phyloP scores from a whole-genome alignment of 2,329 filamentous ascomycete species.

The Leptodontidium sp. region DNA sequence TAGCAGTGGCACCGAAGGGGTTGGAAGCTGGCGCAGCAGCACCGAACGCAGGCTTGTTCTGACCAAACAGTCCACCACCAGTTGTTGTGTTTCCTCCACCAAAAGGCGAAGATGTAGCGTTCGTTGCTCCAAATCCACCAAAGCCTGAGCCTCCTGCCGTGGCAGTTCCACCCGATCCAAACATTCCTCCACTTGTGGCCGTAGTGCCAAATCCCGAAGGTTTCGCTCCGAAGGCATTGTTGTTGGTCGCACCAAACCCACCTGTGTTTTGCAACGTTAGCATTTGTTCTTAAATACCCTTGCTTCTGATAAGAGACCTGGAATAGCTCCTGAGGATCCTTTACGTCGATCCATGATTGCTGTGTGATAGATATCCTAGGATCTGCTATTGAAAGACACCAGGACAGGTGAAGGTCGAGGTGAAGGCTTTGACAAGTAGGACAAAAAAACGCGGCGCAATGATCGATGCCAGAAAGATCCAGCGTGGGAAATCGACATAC shows the following conservation, averaged over 20 bases:
- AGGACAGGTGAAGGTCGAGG: slow-evolving; percentile 14
- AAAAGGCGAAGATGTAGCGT: slow-evolving; percentile 43
- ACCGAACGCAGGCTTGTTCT: slow-evolving; percentile 45
- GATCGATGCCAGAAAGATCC: slow-evolving; percentile 36
- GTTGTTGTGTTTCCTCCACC: slow-evolving; percentile 40
- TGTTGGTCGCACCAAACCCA: slow-evolving; percentile 54
- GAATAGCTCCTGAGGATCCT: neutral
- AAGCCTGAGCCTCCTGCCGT: slow-evolving; percentile 48
- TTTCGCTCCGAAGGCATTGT: slow-evolving; percentile 47
- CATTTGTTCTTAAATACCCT: slow-evolving; percentile 14
- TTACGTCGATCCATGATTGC: slow-evolving; percentile 13
- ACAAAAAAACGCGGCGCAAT: slow-evolving; percentile 24
- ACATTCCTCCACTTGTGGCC: slow-evolving; percentile 53
- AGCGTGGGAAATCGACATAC: slow-evolving; percentile 48
- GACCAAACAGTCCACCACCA: slow-evolving; percentile 44
- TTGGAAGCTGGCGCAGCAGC: slow-evolving; percentile 39
- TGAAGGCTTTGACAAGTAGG: slow-evolving; percentile 22
- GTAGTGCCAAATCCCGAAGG: slow-evolving; percentile 57
- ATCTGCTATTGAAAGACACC: slow-evolving; percentile 1
- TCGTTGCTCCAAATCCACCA: slow-evolving; percentile 54
- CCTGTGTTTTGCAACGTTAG: slow-evolving; percentile 40
- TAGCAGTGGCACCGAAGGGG: slow-evolving; percentile 47
- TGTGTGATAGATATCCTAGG: neutral
- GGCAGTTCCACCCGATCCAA: slow-evolving; percentile 58
- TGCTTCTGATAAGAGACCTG: slow-evolving; percentile 4